Base-by-base conservation (phyloP, 2,329 filamentous ascomycete genomes). In the Claviceps spartinae region DNA sequence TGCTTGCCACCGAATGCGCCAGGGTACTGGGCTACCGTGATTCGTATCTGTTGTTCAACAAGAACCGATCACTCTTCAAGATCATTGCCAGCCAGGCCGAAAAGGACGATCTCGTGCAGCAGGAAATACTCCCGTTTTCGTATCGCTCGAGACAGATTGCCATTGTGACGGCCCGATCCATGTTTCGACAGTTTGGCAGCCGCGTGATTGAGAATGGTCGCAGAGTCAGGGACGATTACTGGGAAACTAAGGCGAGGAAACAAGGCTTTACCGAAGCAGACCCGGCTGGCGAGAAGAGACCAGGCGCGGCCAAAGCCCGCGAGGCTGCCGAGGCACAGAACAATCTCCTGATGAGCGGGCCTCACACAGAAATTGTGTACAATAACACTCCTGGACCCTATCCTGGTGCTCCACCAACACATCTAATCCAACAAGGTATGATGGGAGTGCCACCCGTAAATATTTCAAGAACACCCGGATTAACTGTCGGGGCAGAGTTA, bases 181-280 rank as follows among this genome's bases (percentile, higher is more conserved):
- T 98, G 93, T 98, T 97, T 69, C 83, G 93, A 44, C 93, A 98
- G 67, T 98, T 98, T 67, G 93, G 93, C 48, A 96, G 90, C 67
- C 81, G 93, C 56, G 85, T 98, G 50, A 93, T 98, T 57, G 82
- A 86, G 38, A 87, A 90, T 62, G 93, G 93, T 37, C 80, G 91
- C 56, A 78, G 93, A 53, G 93, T 98, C 43, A 84, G 93, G 48
- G 93, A 98, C 69, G 93, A 98, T 66, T 98, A 98, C 69, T 98
- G 93, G 93, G 93, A 97, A 68, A 87, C 85, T 63, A 97, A 97
- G 69, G 93, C 93, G 7, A 79, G 86, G 47, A 98, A 97, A 69
- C 93, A 98, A 69, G 93, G 93, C 11, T 98, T 98, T 65, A 98
- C 93, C 1, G 93, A 98, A 66, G 89, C 94, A 56, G 93, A 98